Conservation (phyloP, 1,139 yeast genomes). For the Pichiaceae sp. region DNA sequence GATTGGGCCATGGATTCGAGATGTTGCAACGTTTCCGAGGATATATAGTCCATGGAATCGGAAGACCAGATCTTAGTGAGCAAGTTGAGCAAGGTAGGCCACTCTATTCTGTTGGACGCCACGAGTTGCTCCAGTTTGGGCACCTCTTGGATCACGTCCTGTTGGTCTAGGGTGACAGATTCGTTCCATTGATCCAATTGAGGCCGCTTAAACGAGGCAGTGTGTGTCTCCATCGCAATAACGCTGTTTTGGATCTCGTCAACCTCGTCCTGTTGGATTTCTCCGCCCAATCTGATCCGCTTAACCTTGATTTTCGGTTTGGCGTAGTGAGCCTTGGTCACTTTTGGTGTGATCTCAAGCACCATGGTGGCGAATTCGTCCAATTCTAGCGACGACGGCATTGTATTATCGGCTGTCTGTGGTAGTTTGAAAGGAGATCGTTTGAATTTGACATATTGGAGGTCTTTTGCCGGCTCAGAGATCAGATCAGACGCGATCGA, state of each 20-base stretch:
- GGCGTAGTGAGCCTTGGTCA: slow-evolving; percentile 10
- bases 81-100: not conserved
- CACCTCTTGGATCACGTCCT: not conserved
- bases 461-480: slow-evolving; percentile 6
- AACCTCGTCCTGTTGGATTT: slow-evolving; percentile 12
- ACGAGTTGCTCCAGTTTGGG: slow-evolving; percentile 5
- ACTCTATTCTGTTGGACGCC: not conserved
- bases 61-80: not conserved
- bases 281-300: slow-evolving; percentile 13
- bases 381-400: not conserved
- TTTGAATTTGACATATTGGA: slow-evolving; percentile 17
- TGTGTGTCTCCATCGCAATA: not conserved
- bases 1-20: not conserved
- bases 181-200: not conserved
- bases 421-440: slow-evolving; percentile 16
- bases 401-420: not conserved
- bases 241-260: slow-evolving; percentile 3
- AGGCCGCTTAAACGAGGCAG: not conserved
- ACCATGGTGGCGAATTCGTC: slow-evolving; percentile 1
- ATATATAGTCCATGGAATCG: not conserved
- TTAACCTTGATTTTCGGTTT: slow-evolving; percentile 19
- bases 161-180: not conserved
- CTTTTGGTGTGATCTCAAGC: slow-evolving; percentile 5
- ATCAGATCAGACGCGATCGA: not conserved
- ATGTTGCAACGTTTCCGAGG: not conserved